A percentile compares a stretch with the other conserved stretches of the same genome.
These are phyloP conservation scores for Calocera cornea DNA, from an alignment of 768 basidiomycete species.

Conservation along the genomic window DNA sequence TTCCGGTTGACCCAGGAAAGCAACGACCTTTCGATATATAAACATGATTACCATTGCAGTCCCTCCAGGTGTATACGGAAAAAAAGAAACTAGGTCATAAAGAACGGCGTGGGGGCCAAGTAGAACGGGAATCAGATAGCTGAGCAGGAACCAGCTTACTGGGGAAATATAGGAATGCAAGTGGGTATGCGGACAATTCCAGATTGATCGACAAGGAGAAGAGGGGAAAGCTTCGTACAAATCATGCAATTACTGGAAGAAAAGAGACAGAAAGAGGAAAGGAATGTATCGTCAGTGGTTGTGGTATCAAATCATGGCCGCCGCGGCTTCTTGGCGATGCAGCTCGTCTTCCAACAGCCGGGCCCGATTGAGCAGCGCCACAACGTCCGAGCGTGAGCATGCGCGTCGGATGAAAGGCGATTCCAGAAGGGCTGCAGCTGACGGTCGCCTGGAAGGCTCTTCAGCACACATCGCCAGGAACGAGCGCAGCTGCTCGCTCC, in stretches of 20 bases:
- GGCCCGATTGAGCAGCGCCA: slow-evolving; percentile 53
- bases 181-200: slow-evolving; percentile 3
- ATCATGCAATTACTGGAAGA: background rate
- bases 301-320: background rate
- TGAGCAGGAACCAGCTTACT: background rate
- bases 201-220: background rate
- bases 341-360: slow-evolving; percentile 45
- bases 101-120: background rate
- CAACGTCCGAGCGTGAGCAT: slow-evolving; percentile 52
- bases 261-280: background rate
- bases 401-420: slow-evolving; percentile 52
- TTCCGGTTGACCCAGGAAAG: too few species aligned
- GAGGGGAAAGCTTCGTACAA: background rate
- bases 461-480: background rate
- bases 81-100: background rate
- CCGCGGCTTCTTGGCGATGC: slow-evolving; percentile 6
- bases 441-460: background rate
- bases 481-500: slow-evolving; percentile 1
- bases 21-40: background rate
- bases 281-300: slow-evolving; percentile 1
- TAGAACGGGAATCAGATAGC: background rate
- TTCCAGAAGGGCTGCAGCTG: slow-evolving; percentile 24
- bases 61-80: background rate
- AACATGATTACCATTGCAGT: background rate
- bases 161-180: background rate